phyloP scores from a whole-genome alignment of 768 basidiomycete species.

The Pisolithus microcarpus region DNA sequence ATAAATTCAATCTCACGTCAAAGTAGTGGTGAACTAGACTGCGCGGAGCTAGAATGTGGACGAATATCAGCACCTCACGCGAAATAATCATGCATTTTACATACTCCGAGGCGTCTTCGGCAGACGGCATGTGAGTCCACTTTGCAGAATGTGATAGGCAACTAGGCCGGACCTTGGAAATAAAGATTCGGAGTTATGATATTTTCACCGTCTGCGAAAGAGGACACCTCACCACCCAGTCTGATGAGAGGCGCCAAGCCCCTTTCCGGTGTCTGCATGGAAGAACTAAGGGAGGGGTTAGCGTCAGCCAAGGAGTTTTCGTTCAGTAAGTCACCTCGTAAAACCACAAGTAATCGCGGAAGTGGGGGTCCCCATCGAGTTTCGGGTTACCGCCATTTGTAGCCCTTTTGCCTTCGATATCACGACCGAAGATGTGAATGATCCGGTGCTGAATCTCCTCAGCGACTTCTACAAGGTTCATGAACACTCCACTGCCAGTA shows the following conservation, averaged over 20 bases:
- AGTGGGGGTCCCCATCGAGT: conserved; percentile 88
- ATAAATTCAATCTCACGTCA: conserved; percentile 49
- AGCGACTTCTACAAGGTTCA: conserved; percentile 89
- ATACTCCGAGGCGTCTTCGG: conserved; percentile 91
- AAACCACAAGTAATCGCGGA: conserved; percentile 96
- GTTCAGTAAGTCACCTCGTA: conserved; percentile 55
- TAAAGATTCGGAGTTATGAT: background rate
- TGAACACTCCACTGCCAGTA: conserved; percentile 93
- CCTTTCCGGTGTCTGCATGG: conserved; percentile 88
- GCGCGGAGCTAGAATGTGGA: conserved; percentile 58
- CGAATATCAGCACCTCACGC: background rate
- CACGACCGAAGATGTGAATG: conserved; percentile 96
- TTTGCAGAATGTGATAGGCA: conserved; percentile 87
- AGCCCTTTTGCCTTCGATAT: conserved; percentile 77
- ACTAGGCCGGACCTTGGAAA: conserved; percentile 73
- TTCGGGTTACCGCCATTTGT: conserved; percentile 86
- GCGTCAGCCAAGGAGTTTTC: background rate
- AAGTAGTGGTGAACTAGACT: conserved; percentile 89
- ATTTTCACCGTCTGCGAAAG: background rate
- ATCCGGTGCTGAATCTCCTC: conserved; percentile 99
- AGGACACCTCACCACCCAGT: conserved; percentile 79
- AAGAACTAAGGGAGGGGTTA: conserved; percentile 57
- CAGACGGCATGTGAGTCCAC: conserved; percentile 79
- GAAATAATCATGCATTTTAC: conserved; percentile 33
- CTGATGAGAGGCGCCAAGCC: conserved; percentile 96